Base-by-base conservation (phyloP, 2,329 filamentous ascomycete species). In the Colletotrichum sp. region DNA sequence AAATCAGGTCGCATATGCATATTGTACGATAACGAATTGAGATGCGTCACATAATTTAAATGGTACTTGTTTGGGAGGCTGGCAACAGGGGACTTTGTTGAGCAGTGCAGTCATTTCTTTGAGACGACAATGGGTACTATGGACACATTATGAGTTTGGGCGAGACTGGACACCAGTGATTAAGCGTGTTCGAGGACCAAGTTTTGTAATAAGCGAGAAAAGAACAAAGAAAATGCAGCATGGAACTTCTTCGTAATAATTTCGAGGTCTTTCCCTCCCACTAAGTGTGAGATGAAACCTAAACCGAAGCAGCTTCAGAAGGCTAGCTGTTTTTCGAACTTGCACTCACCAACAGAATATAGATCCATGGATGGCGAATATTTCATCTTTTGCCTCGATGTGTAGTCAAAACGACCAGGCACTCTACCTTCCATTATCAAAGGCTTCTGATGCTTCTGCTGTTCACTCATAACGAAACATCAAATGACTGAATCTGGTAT, bases 1-100 rank as follows among this genome's bases (percentile, higher is more conserved):
- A 52, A 18, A 71, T 65, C 10, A 71, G 30, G 36, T 64, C 59
- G 8, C 44, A 44, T 32, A 34, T 36, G 28, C 44, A 57, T 24
- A 57, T 39, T 18, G 30, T 34, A 16, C 64, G 32, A 62, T 62
- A 32, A 34, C 1, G 12, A 34, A 5, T 52, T 21, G 44, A 52
- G 44, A 52, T 13, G 10, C 12, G n/a, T 52, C n/a, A 52, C 6
- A 52, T 21, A 5, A 13, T 8, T 13, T 0, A 13, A n/a, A 49
- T 21, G 5, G 18, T 13, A 13, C 18, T 21, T 49, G n/a, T 0
- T 49, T 49, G 44, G 10, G 5, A 44, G 39, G n/a, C 3, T 21
- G 6, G n/a, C n/a, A 52, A 8, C 2, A 52, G 12, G 12, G 8
- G 44, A 13, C 6, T 52, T 21, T 52, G n/a, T 52, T 6, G 5